Percentiles rank a stretch among this genome's conserved stretches.
Conservation (phyloP, 225 moss, liverwort and hornwort genomes). For the Pleurozium schreberi region DNA sequence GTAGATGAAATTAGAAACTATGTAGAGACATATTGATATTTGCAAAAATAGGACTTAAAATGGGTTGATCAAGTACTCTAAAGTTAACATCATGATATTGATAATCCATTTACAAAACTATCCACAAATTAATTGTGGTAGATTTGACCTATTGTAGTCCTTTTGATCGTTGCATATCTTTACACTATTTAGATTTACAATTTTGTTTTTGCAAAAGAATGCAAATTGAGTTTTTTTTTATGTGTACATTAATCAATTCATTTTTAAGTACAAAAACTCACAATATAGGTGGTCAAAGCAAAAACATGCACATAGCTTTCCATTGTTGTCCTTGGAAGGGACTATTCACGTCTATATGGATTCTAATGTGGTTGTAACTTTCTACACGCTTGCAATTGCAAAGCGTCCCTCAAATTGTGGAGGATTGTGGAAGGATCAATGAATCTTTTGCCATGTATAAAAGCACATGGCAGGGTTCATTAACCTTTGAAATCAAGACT, state of each 20-base stretch:
- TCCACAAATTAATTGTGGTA: background rate
- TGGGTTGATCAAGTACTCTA: no score
- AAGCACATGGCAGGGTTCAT: no score
- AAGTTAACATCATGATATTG: background rate
- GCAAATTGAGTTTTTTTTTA: background rate
- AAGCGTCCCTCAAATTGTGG: background rate
- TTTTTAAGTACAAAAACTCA: background rate
- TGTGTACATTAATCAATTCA: background rate
- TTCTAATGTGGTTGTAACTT: background rate
- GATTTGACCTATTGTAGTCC: accelerated
- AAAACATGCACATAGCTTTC: background rate
- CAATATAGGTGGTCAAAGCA: background rate
- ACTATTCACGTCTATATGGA: background rate
- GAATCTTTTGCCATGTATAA: background rate
- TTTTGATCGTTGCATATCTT: no score
- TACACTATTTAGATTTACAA: no score
- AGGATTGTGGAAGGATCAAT: background rate
- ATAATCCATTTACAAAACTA: background rate
- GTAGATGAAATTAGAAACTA: no score
- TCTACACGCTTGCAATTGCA: background rate
- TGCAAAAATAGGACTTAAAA: no score
- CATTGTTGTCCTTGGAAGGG: background rate
- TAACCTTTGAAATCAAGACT: background rate
- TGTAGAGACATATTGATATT: no score
- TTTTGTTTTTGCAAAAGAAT: no score